Evolutionary conservation across 1,284 basidiomycete genomes (phyloP).

Genomic region (Trichosporon sp.): DNA sequence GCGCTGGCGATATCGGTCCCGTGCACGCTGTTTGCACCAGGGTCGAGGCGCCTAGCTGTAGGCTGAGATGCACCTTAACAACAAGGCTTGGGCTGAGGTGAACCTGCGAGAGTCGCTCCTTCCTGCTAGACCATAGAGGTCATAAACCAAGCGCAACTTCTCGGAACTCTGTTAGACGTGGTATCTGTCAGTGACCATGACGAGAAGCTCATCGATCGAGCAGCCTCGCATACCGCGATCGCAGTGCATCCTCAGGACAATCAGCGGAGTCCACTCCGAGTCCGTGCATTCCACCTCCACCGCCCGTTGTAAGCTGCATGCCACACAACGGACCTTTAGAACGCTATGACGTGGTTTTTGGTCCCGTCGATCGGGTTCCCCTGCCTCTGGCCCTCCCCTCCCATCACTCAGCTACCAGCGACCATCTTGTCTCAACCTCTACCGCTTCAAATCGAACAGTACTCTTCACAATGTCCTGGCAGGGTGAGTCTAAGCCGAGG

Average conservation of each 20-base stretch:
- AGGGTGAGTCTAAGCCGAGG: constrained; percentile 26
- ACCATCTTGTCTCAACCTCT: not conserved
- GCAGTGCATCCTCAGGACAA: not conserved
- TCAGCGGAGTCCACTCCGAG: not conserved
- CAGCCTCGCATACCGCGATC: not conserved
- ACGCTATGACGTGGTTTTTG: constrained; percentile 19
- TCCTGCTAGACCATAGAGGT: too few species aligned
- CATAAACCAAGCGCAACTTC: too few species aligned
- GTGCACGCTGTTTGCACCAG: not conserved
- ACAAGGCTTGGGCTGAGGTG: too few species aligned
- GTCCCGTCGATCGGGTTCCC: constrained; percentile 5
- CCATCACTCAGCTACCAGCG: not conserved
- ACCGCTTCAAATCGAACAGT: not conserved
- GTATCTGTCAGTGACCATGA: not conserved
- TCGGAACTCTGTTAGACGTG: too few species aligned
- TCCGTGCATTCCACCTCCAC: not conserved
- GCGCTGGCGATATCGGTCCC: not conserved
- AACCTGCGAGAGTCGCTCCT: too few species aligned
- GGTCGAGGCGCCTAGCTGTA: not conserved
- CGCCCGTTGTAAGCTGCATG: not conserved
- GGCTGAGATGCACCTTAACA: not conserved
- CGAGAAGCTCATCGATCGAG: not conserved
- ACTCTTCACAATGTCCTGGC: constrained; percentile 32
- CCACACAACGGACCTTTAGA: constrained; percentile 14
- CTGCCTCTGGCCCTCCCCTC: not conserved